phyloP scores from a whole-genome alignment of 169 alveolate genomes.

The Blepharisma undulans region DNA sequence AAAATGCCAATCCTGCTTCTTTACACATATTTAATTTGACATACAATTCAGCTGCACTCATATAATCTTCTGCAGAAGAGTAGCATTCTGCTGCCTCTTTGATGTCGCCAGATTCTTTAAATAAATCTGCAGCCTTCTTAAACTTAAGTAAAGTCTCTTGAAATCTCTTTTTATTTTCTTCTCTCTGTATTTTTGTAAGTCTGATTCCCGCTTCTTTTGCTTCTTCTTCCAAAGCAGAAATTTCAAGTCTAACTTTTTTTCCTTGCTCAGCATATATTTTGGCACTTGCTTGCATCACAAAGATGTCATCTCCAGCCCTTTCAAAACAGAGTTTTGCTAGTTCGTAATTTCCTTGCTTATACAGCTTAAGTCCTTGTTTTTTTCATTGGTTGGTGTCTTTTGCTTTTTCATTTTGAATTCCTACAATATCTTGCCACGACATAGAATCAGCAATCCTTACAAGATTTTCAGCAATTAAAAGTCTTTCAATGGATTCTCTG shows the following conservation, averaged over 20 bases:
- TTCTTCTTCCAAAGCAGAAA: not conserved
- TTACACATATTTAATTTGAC: no score
- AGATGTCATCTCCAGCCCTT: conserved; percentile 36
- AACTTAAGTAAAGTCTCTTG: not conserved
- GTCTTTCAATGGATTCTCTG: not conserved
- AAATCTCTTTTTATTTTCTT: not conserved
- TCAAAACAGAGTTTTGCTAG: conserved; percentile 57
- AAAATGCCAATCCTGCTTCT: no score
- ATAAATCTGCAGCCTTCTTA: conserved; percentile 21
- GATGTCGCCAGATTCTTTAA: not conserved
- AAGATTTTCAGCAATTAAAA: conserved; percentile 61
- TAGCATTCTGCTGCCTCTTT: conserved; percentile 38
- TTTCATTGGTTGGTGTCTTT: not conserved
- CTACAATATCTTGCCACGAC: not conserved
- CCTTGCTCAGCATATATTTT: conserved; percentile 53
- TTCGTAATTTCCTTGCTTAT: conserved; percentile 60
- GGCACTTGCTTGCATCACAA: no score
- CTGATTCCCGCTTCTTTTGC: not conserved
- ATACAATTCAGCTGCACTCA: not conserved
- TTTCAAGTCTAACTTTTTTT: conserved; percentile 45
- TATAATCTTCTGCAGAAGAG: conserved; percentile 2
- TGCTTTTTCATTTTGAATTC: not conserved
- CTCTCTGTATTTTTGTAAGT: not conserved
- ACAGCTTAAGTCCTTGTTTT: conserved; percentile 42
- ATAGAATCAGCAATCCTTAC: conserved; percentile 14